Conservation (phyloP, 495 filamentous ascomycete species). For the Lophiostoma macrostomum region DNA sequence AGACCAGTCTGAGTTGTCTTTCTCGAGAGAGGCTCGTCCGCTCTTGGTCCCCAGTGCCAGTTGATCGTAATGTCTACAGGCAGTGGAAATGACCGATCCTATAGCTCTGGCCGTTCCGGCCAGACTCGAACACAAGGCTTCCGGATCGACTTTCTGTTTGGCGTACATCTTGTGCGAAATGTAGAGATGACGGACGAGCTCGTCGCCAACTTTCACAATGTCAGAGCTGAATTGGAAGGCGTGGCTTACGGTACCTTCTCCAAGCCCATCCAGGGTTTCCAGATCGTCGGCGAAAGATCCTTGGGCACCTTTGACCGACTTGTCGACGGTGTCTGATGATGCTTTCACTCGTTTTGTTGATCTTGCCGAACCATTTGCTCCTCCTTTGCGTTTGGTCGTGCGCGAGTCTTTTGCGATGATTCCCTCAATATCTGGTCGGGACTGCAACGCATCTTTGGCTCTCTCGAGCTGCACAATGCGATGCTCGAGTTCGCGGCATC, state of each 20-base stretch:
- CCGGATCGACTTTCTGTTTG: not conserved
- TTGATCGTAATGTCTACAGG: conserved; percentile 7
- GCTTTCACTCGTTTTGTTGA: conserved; percentile 8
- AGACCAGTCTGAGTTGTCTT: conserved; percentile 11
- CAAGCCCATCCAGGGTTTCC: conserved; percentile 8
- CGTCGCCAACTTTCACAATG: conserved; percentile 1
- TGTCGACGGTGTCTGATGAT: not conserved
- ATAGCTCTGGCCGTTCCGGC: conserved; percentile 11
- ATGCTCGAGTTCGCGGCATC: conserved; percentile 9
- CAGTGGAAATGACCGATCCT: conserved; percentile 10
- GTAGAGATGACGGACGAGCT: conserved; percentile 17
- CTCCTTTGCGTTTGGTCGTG: conserved; percentile 8
- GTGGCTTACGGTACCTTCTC: conserved; percentile 14
- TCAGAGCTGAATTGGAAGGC: not conserved
- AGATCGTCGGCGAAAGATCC: conserved; percentile 15
- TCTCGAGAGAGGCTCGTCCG: not conserved
- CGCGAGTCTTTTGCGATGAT: not conserved
- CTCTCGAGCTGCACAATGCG: conserved; percentile 6
- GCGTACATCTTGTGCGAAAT: conserved; percentile 14
- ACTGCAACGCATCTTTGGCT: conserved; percentile 1
- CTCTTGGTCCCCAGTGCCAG: not conserved
- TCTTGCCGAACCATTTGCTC: not conserved
- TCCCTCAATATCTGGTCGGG: not conserved
- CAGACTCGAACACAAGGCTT: conserved; percentile 19
- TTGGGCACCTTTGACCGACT: not conserved